Base-by-base conservation (phyloP, 2,329 filamentous ascomycete species). In the Fusarium sp. region DNA sequence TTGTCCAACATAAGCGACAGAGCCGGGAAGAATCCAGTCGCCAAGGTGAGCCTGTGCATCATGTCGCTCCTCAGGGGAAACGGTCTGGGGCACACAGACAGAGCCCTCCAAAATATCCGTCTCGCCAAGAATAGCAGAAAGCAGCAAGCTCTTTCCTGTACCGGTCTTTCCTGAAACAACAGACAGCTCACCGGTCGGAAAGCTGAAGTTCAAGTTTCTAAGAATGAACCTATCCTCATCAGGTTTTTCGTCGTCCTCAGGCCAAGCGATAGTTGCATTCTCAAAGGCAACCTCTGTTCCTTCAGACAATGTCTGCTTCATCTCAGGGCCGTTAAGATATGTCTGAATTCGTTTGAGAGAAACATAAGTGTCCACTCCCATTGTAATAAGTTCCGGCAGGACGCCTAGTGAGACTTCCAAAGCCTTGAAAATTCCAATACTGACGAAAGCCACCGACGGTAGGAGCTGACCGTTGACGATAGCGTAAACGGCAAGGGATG, bases 151-250 rank as follows among this genome's bases (percentile, higher is more conserved):
- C 81, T 95, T 95, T 18, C 93, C 93, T 11, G 89, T 89, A 1
- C 93, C 92, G 0, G 92, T 95, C 76, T 91, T 91, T 1, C 92
- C 92, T 6, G 91, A 92, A 34, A 95, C 89, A 16, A 95, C 87
- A 22, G 89, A 94, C 11, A 96, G 81, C 72, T 92, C 89, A 20
- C 89, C 87, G 18, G 83, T 79, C 0, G 92, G 92, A 72, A 95
- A 93, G 2, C 85, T 84, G 14, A 94, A 76, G 68, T 87, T 88
- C 50, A 95, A 73, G 71, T 91, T 84, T 55, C 87, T 86, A 22
- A 95, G 81, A 16, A 90, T 83, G 72, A 94, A 95, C 34, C 88
- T 82, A 55, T 89, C 86, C 43, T 87, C 83, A 20, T 87, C 85
- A 2, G 86, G 81, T 25, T 87, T 82, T 22, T 87, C 83, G 3